Evolutionary conservation across 176 grass and related monocot species (phyloP), one percentile per base, ranked within the genome.

Genomic region (Typha latifolia): DNA sequence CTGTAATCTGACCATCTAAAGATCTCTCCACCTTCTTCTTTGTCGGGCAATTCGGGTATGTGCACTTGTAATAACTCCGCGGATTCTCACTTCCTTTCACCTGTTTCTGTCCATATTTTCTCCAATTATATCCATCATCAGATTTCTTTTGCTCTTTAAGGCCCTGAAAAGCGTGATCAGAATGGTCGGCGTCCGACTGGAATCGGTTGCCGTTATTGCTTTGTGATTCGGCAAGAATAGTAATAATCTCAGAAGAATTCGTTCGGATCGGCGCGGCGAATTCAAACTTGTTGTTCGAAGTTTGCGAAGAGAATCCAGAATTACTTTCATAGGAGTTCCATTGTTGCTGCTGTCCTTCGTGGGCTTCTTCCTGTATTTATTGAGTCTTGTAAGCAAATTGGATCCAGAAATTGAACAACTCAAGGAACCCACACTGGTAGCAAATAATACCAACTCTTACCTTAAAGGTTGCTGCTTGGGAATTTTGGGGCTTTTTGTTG

Each of bases 1-100:
- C 81, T 48, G 81, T 83, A 47, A 83, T 69, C 27, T 64, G 74
- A 14, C 81, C 81, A 48, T 83, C 81, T 16, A 57, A 14, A 5
- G 74, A 78, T 62, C 43, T 78, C 68, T 83, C 81, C 5, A 83
- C 81, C 74, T 83, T 83, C 52, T 83, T 83, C 81, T 78, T 83
- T 21, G 69, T 78, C 0, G 81, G 63, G 69, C 81, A 83, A 61
- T 49, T 73, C 11, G 62, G 74, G 27, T 68, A 68, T 11, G 69
- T 83, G 53, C 81, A 83, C 74, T 83, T 83, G 74, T 83, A 83
- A n/a, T 83, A 83, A 51, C 81, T 78, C 23, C 74, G 56, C 3
- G 74, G 81, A 37, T 83, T 78, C 21, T 83, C 81, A 49, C 81
- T 83, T 51, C 74, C 81, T 68, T 78, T 83, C 22, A 83, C 74